These are phyloP conservation scores for Graphilbum ipis-grandicollis DNA, from an alignment of 2,329 filamentous ascomycete genomes.

Conservation along the genomic window DNA sequence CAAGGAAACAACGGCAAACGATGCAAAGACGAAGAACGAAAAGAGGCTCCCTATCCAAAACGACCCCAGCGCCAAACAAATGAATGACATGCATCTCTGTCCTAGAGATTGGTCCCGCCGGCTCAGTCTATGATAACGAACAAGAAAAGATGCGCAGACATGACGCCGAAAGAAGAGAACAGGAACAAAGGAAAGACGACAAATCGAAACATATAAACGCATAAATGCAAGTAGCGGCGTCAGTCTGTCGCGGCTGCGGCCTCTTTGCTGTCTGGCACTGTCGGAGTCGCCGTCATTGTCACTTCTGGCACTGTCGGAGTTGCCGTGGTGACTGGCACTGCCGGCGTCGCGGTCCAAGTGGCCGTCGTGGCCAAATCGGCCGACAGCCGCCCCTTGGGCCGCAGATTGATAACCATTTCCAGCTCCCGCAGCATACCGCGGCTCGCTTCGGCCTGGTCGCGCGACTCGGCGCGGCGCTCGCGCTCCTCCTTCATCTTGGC, in stretches of 20 bases:
- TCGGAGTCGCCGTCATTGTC: too few species aligned
- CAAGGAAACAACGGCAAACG: too few species aligned
- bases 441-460: conserved; percentile 63
- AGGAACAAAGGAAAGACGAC: too few species aligned
- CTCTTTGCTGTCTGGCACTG: too few species aligned
- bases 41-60: not conserved
- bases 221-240: too few species aligned
- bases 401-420: conserved; percentile 63
- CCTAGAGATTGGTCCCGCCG: not conserved
- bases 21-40: not conserved
- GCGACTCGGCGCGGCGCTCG: conserved; percentile 50
- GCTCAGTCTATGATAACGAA: not conserved
- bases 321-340: too few species aligned
- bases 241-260: too few species aligned
- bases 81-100: not conserved
- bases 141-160: too few species aligned
- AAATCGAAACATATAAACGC: too few species aligned
- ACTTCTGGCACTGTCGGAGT: too few species aligned
- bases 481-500: conserved; percentile 78
- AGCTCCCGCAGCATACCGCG: conserved; percentile 85
- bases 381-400: conserved; percentile 3
- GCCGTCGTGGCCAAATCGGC: not conserved
- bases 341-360: not conserved
- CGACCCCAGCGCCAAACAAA: too few species aligned
- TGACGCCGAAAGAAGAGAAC: too few species aligned